Conservation (phyloP, 2,329 filamentous ascomycete species). For the Fusarium veterinarium region DNA sequence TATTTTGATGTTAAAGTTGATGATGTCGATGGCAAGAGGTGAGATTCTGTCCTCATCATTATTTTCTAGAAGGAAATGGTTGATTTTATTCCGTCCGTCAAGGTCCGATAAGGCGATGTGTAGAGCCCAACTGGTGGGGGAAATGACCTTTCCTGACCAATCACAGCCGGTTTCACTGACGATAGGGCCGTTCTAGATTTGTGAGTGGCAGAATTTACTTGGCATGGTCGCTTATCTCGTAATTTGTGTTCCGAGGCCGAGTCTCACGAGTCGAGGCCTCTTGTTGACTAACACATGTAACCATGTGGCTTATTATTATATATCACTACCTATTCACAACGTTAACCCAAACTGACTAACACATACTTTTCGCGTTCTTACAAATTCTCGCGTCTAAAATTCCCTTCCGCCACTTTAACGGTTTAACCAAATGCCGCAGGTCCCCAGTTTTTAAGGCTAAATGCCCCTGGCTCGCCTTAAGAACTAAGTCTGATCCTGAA, state of each 20-base stretch:
- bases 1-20: not conserved
- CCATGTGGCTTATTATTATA: not conserved
- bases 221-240: constrained; percentile 18
- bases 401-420: not conserved
- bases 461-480: constrained; percentile 6
- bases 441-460: constrained; percentile 34
- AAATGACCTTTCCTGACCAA: constrained; percentile 3
- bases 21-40: constrained; percentile 16
- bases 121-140: constrained; percentile 23
- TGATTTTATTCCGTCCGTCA: constrained; percentile 25
- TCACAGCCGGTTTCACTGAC: not conserved
- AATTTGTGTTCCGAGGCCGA: constrained; percentile 1
- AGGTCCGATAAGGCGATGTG: constrained; percentile 27
- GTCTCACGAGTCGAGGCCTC: constrained; percentile 4
- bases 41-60: constrained; percentile 15
- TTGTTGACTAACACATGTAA: not conserved
- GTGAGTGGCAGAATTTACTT: constrained; percentile 8
- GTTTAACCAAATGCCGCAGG: not conserved
- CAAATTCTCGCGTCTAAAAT: not conserved
- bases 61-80: constrained; percentile 9
- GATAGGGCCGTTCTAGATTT: constrained; percentile 30
- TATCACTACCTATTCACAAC: not conserved
- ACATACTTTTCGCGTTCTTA: not conserved
- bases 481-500: constrained; percentile 15
- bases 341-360: not conserved